phyloP scores from a whole-genome alignment of 192 early-diverging fungal genomes.

The Jimgerdemannia lactiflua region DNA sequence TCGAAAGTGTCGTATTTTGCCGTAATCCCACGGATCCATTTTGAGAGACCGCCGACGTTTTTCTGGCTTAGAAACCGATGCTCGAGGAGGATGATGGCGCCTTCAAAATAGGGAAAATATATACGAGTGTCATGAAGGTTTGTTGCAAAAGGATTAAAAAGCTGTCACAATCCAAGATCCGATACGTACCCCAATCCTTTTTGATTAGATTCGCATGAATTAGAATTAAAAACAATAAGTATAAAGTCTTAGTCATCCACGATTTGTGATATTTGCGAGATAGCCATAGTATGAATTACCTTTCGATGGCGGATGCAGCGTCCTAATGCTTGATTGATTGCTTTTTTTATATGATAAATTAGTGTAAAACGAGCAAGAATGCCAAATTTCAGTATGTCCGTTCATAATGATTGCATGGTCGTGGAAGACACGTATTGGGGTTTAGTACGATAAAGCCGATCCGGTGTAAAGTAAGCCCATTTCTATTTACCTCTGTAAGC shows the following conservation, averaged over 20 bases:
- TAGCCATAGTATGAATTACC: conserved; percentile 1
- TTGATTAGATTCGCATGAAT: neutral
- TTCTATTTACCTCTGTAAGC: conserved; percentile 16
- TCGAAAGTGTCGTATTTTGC: neutral
- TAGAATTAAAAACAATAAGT: neutral
- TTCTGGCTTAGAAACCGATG: conserved; percentile 45
- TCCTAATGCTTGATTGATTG: conserved; percentile 36
- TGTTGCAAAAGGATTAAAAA: conserved; percentile 17
- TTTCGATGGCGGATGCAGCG: conserved; percentile 31
- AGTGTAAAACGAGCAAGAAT: neutral
- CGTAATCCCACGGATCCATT: conserved; percentile 53
- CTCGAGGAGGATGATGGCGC: conserved; percentile 61
- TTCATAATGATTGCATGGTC: too few relatives aligned
- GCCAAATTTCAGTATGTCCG: too few relatives aligned
- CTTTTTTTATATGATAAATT: conserved; percentile 3
- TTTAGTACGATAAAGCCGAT: too few relatives aligned
- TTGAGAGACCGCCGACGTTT: conserved; percentile 54
- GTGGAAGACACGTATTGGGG: too few relatives aligned
- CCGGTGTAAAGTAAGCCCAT: neutral
- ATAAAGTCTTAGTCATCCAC: neutral
- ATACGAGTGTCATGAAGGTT: neutral
- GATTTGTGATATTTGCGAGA: neutral
- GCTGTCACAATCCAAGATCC: conserved; percentile 17
- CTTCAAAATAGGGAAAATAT: conserved; percentile 11
- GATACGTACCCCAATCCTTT: neutral